A percentile compares a stretch with the other conserved stretches of the same genome.
phyloP scores from a whole-genome alignment of 768 basidiomycete species.

The Tylopilus plumbeoviolaceoides region DNA sequence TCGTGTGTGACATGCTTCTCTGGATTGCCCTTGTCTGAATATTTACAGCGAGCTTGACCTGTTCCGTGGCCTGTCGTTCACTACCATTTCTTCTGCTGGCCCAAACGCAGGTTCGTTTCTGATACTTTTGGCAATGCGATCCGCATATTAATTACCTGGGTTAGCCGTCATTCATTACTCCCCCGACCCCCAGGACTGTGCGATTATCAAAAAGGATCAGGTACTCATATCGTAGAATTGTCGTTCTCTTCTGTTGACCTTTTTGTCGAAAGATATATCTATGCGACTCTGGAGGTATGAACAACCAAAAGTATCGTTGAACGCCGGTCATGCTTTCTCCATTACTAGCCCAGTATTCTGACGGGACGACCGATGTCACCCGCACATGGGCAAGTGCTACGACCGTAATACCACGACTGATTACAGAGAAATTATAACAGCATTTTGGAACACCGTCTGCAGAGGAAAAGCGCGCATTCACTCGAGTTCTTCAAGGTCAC shows the following conservation, averaged over 20 bases:
- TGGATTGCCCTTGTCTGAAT: background rate
- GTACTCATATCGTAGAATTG: conserved; percentile 30
- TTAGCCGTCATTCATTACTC: conserved; percentile 91
- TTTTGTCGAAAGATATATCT: conserved; percentile 53
- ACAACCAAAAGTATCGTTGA: background rate
- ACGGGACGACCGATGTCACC: conserved; percentile 95
- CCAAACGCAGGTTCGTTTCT: conserved; percentile 74
- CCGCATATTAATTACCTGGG: background rate
- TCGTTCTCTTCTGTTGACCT: conserved; percentile 31
- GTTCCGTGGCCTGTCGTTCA: conserved; percentile 87
- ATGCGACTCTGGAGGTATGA: conserved; percentile 81
- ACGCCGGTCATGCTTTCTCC: background rate
- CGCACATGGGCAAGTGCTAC: conserved; percentile 65
- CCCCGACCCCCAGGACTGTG: conserved; percentile 71
- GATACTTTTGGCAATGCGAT: background rate
- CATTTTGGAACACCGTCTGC: conserved; percentile 85
- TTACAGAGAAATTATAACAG: conserved; percentile 32
- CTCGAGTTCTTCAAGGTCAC: conserved; percentile 87
- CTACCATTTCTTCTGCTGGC: conserved; percentile 89
- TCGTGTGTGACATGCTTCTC: conserved; percentile 48
- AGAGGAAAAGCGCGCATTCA: conserved; percentile 85
- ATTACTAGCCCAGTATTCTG: conserved; percentile 68
- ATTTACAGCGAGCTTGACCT: conserved; percentile 59
- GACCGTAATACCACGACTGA: background rate
- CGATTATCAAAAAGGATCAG: conserved; percentile 71